A percentile compares a stretch with the other conserved stretches of the same genome.
These are phyloP conservation scores for Peronospora belbahrii DNA, from an alignment of 352 stramenopile species.

Conservation along the genomic window DNA sequence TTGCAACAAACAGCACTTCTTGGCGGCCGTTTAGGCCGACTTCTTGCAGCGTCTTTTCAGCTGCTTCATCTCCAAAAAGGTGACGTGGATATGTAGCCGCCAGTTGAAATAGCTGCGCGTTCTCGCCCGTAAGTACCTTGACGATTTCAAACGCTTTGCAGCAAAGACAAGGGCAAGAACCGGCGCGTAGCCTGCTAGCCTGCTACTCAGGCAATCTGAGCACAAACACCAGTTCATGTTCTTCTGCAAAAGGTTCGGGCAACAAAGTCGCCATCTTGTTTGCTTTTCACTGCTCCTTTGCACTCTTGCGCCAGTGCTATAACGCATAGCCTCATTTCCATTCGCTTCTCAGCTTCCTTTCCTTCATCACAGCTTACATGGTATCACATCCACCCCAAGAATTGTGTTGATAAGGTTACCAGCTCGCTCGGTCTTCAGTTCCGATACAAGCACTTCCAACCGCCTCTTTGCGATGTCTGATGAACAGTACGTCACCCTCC, in stretches of 20 bases:
- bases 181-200: constrained; percentile 35
- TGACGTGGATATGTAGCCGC: constrained; percentile 55
- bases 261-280: constrained; percentile 26
- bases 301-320: constrained; percentile 20
- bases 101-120: constrained; percentile 34
- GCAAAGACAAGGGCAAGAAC: constrained; percentile 27
- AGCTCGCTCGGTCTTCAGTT: constrained; percentile 47
- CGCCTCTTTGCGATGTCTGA: constrained; percentile 68
- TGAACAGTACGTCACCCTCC: constrained; percentile 63
- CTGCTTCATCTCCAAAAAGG: constrained; percentile 30
- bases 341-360: constrained; percentile 28
- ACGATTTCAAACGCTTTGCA: constrained; percentile 45
- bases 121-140: constrained; percentile 44
- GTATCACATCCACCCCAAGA: constrained; percentile 71
- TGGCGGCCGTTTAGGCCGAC: constrained; percentile 48
- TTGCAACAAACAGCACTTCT: constrained; percentile 60
- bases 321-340: constrained; percentile 31
- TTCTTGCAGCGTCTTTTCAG: constrained; percentile 39
- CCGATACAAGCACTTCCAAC: constrained; percentile 62
- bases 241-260: constrained; percentile 33
- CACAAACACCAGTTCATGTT: constrained; percentile 34
- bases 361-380: constrained; percentile 42
- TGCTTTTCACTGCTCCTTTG: constrained; percentile 36
- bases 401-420: constrained; percentile 79
- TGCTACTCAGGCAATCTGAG: constrained; percentile 47